A percentile compares a stretch with the other conserved stretches of the same genome.
Evolutionary conservation across 1,284 basidiomycete genomes (phyloP).

Genomic region (Stereum hirsutum): DNA sequence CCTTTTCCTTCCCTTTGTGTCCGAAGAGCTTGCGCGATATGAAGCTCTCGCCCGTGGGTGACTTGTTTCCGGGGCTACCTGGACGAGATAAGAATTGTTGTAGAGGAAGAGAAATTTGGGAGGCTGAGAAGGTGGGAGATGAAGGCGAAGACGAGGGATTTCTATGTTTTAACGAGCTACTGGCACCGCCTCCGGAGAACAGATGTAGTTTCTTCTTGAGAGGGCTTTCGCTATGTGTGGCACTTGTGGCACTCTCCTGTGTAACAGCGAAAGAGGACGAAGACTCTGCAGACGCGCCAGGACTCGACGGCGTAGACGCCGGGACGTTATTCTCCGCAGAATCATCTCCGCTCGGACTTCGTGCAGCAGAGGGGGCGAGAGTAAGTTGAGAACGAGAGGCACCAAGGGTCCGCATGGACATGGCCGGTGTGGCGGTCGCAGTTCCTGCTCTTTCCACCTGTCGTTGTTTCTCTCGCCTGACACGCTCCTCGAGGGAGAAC

Average conservation of each 20-base stretch:
- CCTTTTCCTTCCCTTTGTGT: conserved; percentile 20
- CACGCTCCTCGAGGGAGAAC: conserved; percentile 18
- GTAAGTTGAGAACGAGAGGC: conserved; percentile 11
- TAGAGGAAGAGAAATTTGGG: conserved; percentile 9
- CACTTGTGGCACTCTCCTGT: too few species aligned
- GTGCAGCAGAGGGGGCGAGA: conserved; percentile 5
- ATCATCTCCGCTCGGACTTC: too few species aligned
- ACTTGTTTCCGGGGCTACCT: conserved; percentile 9
- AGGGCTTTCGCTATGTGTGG: too few species aligned
- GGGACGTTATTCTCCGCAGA: too few species aligned
- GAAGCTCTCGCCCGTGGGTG: conserved; percentile 15
- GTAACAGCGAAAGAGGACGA: conserved; percentile 2
- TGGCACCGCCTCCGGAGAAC: conserved; percentile 10
- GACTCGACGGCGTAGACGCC: conserved; percentile 4
- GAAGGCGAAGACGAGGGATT: conserved; percentile 10
- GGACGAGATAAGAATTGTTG: conserved; percentile 7
- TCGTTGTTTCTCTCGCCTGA: conserved; percentile 17
- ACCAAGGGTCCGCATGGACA: conserved; percentile 4
- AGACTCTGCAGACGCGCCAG: conserved; percentile 10
- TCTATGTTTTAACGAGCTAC: too few species aligned
- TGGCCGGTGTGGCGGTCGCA: conserved; percentile 7
- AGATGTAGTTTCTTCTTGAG: conserved; percentile 10
- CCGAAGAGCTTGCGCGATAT: conserved; percentile 21
- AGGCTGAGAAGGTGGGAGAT: conserved; percentile 12
- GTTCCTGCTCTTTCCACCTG: conserved; percentile 13